These are phyloP conservation scores for Agapanthus africanus DNA, from an alignment of 106 monocot genomes.

Conservation along the genomic window DNA sequence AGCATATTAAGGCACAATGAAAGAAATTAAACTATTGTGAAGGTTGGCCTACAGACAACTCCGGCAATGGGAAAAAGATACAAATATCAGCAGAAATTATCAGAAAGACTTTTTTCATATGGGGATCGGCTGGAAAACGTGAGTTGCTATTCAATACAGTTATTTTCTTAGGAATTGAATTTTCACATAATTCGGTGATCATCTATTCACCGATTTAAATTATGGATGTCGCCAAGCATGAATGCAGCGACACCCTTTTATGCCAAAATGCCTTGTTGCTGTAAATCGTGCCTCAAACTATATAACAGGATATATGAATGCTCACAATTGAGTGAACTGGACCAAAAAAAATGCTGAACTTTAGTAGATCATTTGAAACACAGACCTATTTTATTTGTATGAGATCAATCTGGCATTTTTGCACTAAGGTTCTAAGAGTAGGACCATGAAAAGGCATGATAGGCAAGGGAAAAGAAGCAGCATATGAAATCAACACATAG, in stretches of 20 bases:
- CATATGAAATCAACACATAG: not conserved
- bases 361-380: not conserved
- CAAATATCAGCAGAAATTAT: not conserved
- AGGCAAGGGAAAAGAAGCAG: not conserved
- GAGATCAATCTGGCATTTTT: not conserved
- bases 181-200: not conserved
- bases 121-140: not conserved
- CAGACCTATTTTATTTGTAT: not conserved
- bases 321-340: not conserved
- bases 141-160: not conserved
- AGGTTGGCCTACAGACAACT: not conserved
- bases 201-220: not conserved
- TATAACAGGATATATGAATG: not conserved
- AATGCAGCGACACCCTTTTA: not conserved
- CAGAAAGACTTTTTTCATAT: not conserved
- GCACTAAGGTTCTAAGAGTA: not conserved
- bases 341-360: not conserved
- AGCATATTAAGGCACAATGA: slow-evolving; percentile 4
- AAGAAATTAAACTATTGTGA: not conserved
- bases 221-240: not conserved
- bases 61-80: not conserved
- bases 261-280: not conserved
- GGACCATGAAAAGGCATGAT: not conserved
- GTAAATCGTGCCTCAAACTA: not conserved
- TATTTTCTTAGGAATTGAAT: not conserved